Evolutionary conservation across 2,329 filamentous ascomycete genomes (phyloP).

Genomic region (Curvularia hawaiiensis): DNA sequence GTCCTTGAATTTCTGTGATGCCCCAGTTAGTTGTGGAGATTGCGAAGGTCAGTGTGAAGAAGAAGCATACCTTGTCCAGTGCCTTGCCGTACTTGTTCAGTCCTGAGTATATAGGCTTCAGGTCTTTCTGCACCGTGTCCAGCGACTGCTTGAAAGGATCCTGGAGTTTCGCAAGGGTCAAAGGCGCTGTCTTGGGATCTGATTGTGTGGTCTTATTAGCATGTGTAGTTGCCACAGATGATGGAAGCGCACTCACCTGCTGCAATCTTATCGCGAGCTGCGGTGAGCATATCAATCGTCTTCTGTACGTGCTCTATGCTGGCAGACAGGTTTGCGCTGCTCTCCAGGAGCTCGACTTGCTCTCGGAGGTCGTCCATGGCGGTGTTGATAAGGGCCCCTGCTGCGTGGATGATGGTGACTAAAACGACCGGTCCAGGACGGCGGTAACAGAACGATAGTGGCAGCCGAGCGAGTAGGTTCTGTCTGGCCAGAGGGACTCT

Average conservation of each 20-base stretch:
- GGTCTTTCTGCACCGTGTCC: slow-evolving; percentile 76
- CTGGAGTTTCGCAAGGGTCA: slow-evolving; percentile 82
- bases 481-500: slow-evolving; percentile 26
- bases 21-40: slow-evolving; percentile 14
- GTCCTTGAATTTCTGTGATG: slow-evolving; percentile 61
- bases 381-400: slow-evolving; percentile 1
- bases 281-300: slow-evolving; percentile 77
- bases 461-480: slow-evolving; percentile 9
- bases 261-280: slow-evolving; percentile 75
- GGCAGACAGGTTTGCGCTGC: slow-evolving; percentile 70
- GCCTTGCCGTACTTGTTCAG: slow-evolving; percentile 85
- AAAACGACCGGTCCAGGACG: slow-evolving; percentile 8
- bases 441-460: slow-evolving; percentile 1
- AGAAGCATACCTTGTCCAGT: slow-evolving; percentile 72
- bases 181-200: slow-evolving; percentile 72
- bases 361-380: slow-evolving; percentile 70
- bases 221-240: not conserved
- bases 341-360: slow-evolving; percentile 75
- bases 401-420: slow-evolving; percentile 3
- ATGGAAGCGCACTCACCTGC: slow-evolving; percentile 53
- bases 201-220: slow-evolving; percentile 26
- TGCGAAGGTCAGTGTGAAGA: not conserved
- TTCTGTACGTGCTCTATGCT: slow-evolving; percentile 81
- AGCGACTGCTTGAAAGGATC: slow-evolving; percentile 82
- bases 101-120: slow-evolving; percentile 82